Base-by-base conservation (phyloP, 2,329 filamentous ascomycete genomes). In the Zarea fungicola region DNA sequence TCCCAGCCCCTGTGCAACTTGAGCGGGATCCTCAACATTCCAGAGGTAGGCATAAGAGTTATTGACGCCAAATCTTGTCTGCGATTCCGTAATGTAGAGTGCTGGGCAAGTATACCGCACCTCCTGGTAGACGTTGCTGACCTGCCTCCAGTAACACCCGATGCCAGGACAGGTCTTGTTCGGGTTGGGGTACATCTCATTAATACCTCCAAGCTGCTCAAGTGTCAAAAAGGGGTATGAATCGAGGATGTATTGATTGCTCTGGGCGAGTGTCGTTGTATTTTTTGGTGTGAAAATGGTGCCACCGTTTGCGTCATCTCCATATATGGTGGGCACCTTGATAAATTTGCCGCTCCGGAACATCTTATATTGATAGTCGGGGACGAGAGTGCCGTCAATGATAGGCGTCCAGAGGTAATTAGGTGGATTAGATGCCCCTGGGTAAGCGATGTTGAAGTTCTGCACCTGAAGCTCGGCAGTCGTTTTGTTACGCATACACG, bases 31-130 rank as follows among this genome's bases (percentile, higher is more conserved):
- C 47, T 52, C 48, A 7, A 54, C 52, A 52, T 81, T 77, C 65
- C 79, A 85, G 40, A 76, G 78, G 61, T 88, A 89, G 60, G 78
- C 83, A 74, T 77, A 89, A 34, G 71, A 76, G 9, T 11, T 23
- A 41, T 60, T n/a, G 42, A 67, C 57, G 18, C 64, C 65, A 49
- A 66, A 58, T 4, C 51, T 49, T 2, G 58, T 55, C 40, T 64
- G 53, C 45, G 50, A 48, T 25, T 54, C 42, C 22, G 52, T 54
- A 41, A 60, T 42, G 41, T 48, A 48, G 26, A 57, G 49, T 21
- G 53, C 34, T 21, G 57, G 49, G 51, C 54, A 58, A 41, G 52
- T 53, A 13, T 50, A 54, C 25, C 55, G 52, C n/a, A 56, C 46
- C 37, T 58, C 49, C 28, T 52, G 52, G 47, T 60, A 56, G 26